Evolutionary conservation across 2,329 filamentous ascomycete genomes (phyloP), one percentile per base, ranked within the genome.

Genomic region (Nemania abortiva): DNA sequence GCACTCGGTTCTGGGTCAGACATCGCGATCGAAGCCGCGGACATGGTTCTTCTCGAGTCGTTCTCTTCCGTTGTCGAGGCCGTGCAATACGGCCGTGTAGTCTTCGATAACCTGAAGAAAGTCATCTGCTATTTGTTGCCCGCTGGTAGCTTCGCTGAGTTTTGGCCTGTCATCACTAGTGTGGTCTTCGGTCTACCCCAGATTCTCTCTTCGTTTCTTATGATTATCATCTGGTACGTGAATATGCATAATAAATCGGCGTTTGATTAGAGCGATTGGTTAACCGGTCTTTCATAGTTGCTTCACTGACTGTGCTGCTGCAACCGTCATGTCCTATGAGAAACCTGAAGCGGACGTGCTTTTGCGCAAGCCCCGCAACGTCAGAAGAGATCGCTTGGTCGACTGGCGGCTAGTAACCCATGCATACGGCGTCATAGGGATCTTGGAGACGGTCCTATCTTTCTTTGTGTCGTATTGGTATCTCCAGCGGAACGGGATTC

Each of bases 21-120:
- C 77, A 91, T 97, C 42, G 94, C 94, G 3, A 90, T 96, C 71
- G 68, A 70, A 61, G 92, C 92, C 0, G 92, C 93, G 0, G 91
- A 92, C 63, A 96, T 97, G 84, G 91, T 97, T 29, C 85, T 97
- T 1, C 85, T 97, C 6, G 92, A 94, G 61, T 89, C 88, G 0
- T 94, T 95, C 75, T 86, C 88, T 0, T 91, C 90, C 1, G 87
- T 95, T 37, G 88, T 94, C 5, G 87, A 91, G 75, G 92, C 92
- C 0, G 88, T 94, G 1, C 84, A 89, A 71, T 93, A 91, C 68
- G 92, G 92, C 0, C 87, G 92, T 15, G 87, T 92, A 6, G 90
- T 94, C n/a, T 94, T 92, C 79, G 90, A 94, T 78, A 94, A 94
- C 74, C 81, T 94, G 59, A 92, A 92, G 78, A 94, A 95, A 84